Conservation (phyloP, 306 rosid genomes). For the Quercus berberidifolia region DNA sequence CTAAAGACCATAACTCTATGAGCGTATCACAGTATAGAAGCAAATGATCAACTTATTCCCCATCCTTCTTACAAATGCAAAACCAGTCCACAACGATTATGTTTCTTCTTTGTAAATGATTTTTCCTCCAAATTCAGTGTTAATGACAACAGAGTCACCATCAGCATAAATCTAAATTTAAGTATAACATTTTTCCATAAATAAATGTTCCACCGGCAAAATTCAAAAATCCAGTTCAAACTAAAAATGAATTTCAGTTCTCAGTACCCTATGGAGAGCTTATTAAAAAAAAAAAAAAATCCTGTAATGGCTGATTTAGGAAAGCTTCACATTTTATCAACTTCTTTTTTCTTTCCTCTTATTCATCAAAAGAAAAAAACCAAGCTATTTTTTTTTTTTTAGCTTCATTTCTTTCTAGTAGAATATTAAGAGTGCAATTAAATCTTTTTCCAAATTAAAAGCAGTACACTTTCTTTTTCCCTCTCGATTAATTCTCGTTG, state of each 20-base stretch:
- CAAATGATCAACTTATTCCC: too few species aligned
- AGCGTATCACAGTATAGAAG: too few species aligned
- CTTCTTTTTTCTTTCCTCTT: neutral
- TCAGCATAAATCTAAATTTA: too few species aligned
- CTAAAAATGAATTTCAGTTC: neutral
- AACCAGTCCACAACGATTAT: too few species aligned
- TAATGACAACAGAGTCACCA: too few species aligned
- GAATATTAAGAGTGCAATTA: neutral
- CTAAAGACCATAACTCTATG: too few species aligned
- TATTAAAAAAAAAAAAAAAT: neutral
- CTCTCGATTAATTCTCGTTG: neutral
- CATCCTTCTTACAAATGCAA: too few species aligned
- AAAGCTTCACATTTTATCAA: neutral
- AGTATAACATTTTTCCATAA: too few species aligned
- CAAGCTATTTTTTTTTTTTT: neutral
- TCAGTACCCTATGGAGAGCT: neutral
- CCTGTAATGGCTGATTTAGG: neutral
- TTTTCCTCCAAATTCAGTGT: too few species aligned
- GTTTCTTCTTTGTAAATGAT: too few species aligned
- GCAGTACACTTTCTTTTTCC: neutral
- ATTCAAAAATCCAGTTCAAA: neutral
- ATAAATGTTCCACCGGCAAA: too few species aligned
- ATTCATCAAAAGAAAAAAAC: neutral
- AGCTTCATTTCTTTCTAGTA: neutral
- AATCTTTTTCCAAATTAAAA: neutral